phyloP scores from a whole-genome alignment of 495 filamentous ascomycete species.

The Xylaria acuta region DNA sequence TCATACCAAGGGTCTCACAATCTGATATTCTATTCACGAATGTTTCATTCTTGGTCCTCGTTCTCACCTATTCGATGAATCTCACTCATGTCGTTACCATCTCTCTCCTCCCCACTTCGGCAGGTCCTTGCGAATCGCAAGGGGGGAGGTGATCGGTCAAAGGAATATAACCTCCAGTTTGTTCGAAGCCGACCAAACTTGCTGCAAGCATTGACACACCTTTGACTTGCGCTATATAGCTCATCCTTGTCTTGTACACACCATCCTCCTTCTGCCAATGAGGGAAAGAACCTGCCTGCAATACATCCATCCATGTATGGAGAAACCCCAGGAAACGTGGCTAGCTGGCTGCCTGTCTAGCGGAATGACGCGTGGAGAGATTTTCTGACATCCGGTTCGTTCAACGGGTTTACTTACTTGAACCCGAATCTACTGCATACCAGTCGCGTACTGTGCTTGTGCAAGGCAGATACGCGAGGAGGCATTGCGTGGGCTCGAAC shows the following conservation, averaged over 20 bases:
- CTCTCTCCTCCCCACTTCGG: slow-evolving; percentile 10
- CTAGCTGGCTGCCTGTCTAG: slow-evolving; percentile 16
- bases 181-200: neutral
- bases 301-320: neutral
- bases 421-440: slow-evolving; percentile 3
- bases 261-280: slow-evolving; percentile 1
- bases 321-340: slow-evolving; percentile 22
- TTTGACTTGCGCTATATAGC: slow-evolving; percentile 9
- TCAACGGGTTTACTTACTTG: neutral
- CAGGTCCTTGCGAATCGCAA: slow-evolving; percentile 15
- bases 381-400: slow-evolving; percentile 7
- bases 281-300: neutral
- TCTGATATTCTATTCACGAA: slow-evolving; percentile 9
- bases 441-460: neutral
- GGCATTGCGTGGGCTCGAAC: neutral
- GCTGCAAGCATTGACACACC: neutral
- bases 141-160: neutral
- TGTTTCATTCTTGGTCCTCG: slow-evolving; percentile 3
- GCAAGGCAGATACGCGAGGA: neutral
- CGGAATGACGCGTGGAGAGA: neutral
- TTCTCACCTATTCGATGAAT: neutral
- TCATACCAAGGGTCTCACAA: slow-evolving; percentile 16
- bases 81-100: slow-evolving; percentile 8
- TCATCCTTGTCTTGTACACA: slow-evolving; percentile 21
- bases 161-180: slow-evolving; percentile 1